Percentiles rank a stretch among this genome's conserved stretches.
phyloP scores from a whole-genome alignment of 1,284 basidiomycete genomes.

The Xanthoconium separans region DNA sequence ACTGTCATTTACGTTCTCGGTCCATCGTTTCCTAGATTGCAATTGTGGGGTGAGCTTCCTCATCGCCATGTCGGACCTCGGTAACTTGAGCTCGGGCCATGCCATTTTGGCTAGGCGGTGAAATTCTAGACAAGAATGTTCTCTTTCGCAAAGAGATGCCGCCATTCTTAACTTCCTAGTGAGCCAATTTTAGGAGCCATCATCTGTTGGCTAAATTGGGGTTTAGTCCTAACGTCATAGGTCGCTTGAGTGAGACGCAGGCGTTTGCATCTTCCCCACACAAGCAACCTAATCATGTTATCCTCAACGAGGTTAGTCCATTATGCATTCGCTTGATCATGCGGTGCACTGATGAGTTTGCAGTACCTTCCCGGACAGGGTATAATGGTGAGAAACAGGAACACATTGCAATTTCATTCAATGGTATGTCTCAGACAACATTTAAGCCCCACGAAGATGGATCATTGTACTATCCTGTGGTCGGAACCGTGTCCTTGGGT shows the following conservation, averaged over 20 bases:
- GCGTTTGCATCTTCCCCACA: slow-evolving; percentile 64
- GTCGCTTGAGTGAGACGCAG: slow-evolving; percentile 61
- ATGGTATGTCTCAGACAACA: neutral
- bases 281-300: slow-evolving; percentile 78
- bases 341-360: slow-evolving; percentile 6
- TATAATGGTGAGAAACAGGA: slow-evolving; percentile 68
- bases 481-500: slow-evolving; percentile 86
- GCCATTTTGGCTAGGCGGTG: slow-evolving; percentile 54
- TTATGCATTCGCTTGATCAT: slow-evolving; percentile 9
- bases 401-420: neutral
- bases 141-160: slow-evolving; percentile 68
- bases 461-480: slow-evolving; percentile 82
- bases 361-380: slow-evolving; percentile 89
- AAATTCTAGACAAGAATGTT: slow-evolving; percentile 58
- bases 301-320: slow-evolving; percentile 71
- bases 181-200: slow-evolving; percentile 19
- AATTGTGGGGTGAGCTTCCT: slow-evolving; percentile 67
- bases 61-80: neutral
- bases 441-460: slow-evolving; percentile 91
- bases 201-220: slow-evolving; percentile 6
- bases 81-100: neutral
- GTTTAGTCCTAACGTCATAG: slow-evolving; percentile 72
- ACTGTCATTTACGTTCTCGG: slow-evolving; percentile 5
- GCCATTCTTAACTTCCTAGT: slow-evolving; percentile 60
- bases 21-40: slow-evolving; percentile 49